Percentiles rank a stretch among this genome's conserved stretches.
These are phyloP conservation scores for Agroathelia rolfsii DNA, from an alignment of 1,284 basidiomycete species.

Conservation along the genomic window DNA sequence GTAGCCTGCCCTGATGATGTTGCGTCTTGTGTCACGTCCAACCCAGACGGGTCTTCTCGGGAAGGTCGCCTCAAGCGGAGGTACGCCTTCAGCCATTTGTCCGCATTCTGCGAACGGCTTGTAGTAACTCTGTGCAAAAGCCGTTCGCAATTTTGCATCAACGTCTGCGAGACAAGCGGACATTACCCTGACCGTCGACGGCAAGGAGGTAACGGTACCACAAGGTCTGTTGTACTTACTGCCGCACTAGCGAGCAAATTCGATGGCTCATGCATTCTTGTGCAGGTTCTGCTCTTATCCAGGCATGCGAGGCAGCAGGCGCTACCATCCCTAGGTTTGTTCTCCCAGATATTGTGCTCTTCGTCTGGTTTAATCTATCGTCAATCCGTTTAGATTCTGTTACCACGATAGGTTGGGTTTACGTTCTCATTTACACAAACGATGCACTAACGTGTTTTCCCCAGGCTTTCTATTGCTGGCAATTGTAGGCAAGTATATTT, in stretches of 20 bases:
- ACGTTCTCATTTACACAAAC: conserved; percentile 12
- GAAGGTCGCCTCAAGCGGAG: conserved; percentile 39
- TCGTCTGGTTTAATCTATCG: conserved; percentile 9
- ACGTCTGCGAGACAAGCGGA: conserved; percentile 62
- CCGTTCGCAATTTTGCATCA: conserved; percentile 52
- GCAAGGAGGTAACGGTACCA: conserved; percentile 89
- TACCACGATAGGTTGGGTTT: conserved; percentile 75
- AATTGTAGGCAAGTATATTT: conserved; percentile 73
- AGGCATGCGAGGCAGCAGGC: conserved; percentile 88
- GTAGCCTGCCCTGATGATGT: conserved; percentile 31
- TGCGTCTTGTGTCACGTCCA: conserved; percentile 57
- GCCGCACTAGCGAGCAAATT: conserved; percentile 3
- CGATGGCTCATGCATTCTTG: conserved; percentile 11
- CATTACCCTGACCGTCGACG: conserved; percentile 85
- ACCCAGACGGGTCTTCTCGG: conserved; percentile 57
- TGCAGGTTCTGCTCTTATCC: conserved; percentile 85
- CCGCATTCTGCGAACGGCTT: conserved; percentile 5
- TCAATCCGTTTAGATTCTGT: conserved; percentile 56
- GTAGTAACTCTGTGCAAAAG: conserved; percentile 23
- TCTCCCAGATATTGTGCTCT: conserved; percentile 11
- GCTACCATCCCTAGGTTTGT: conserved; percentile 65
- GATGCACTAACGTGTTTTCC: conserved; percentile 2
- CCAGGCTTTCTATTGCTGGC: conserved; percentile 82
- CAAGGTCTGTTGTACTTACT: conserved; percentile 47
- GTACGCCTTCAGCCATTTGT: conserved; percentile 20